Conservation (phyloP, 2,329 filamentous ascomycete genomes). For the Scedosporium aurantiacum region DNA sequence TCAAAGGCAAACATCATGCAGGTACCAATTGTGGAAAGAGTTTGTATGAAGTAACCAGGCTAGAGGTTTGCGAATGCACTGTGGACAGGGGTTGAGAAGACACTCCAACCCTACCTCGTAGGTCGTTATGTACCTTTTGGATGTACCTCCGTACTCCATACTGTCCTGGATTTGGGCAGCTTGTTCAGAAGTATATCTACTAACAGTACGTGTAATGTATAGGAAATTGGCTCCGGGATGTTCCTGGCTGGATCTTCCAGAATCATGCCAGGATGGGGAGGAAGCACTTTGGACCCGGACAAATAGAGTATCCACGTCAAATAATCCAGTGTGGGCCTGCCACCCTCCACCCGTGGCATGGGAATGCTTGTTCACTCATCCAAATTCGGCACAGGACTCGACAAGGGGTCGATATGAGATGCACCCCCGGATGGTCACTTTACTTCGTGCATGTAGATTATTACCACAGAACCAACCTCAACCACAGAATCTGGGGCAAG, state of each 20-base stretch:
- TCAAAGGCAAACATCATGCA: neutral
- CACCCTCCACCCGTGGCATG: neutral
- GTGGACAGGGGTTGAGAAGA: neutral
- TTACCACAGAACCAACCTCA: neutral
- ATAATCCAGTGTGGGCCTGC: neutral
- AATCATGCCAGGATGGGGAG: conserved; percentile 2
- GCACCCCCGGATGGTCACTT: neutral
- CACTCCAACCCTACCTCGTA: neutral
- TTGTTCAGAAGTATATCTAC: neutral
- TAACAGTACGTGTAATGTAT: too few species aligned
- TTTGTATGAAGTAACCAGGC: neutral
- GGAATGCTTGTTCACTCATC: neutral
- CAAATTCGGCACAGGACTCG: neutral
- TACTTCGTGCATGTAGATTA: neutral
- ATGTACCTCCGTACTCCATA: too few species aligned
- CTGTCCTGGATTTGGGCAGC: too few species aligned
- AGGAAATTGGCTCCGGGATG: neutral
- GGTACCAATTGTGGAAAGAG: neutral
- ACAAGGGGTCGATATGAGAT: neutral
- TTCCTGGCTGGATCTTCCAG: conserved; percentile 3
- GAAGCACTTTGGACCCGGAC: neutral
- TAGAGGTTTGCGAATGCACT: neutral
- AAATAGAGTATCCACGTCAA: conserved; percentile 1
- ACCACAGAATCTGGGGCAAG: neutral
- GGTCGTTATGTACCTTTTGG: too few species aligned